phyloP scores from a whole-genome alignment of 208 protist species.

The Leishmania arabica region DNA sequence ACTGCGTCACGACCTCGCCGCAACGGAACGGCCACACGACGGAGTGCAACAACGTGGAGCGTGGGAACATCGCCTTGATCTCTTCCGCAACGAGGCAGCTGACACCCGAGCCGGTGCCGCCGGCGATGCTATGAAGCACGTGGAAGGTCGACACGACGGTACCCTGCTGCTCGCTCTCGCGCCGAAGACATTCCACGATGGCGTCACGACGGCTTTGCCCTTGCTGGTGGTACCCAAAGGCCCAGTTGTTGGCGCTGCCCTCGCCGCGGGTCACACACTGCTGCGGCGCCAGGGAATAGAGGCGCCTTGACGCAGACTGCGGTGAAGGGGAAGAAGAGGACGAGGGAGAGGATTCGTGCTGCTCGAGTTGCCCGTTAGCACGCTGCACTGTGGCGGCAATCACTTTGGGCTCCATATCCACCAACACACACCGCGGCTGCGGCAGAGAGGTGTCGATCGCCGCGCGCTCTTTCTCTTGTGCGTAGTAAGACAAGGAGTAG shows the following conservation, averaged over 20 bases:
- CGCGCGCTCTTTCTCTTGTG: neutral
- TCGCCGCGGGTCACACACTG: slow-evolving; percentile 75
- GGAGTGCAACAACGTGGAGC: slow-evolving; percentile 55
- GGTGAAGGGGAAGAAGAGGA: neutral
- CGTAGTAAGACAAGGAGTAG: slow-evolving; percentile 29
- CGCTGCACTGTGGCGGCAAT: slow-evolving; percentile 43
- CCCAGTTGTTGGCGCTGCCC: slow-evolving; percentile 93
- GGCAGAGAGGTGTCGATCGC: slow-evolving; percentile 20
- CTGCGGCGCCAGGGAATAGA: slow-evolving; percentile 51
- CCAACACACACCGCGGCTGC: slow-evolving; percentile 77
- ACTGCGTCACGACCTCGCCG: slow-evolving; percentile 89
- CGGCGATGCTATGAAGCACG: slow-evolving; percentile 85
- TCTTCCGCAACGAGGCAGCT: slow-evolving; percentile 78
- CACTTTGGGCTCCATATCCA: slow-evolving; percentile 93
- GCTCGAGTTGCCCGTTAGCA: slow-evolving; percentile 7
- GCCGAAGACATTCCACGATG: slow-evolving; percentile 73
- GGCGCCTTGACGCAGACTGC: slow-evolving; percentile 3
- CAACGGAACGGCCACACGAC: slow-evolving; percentile 78
- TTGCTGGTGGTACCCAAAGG: slow-evolving; percentile 80
- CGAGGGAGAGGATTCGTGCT: neutral
- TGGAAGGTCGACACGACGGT: slow-evolving; percentile 58
- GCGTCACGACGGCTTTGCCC: slow-evolving; percentile 52
- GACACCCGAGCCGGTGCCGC: slow-evolving; percentile 91
- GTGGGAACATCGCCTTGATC: slow-evolving; percentile 64
- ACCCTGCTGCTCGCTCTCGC: slow-evolving; percentile 74